Conservation (phyloP, 139 green algal species). For the Tetradesmus lagerheimii region DNA sequence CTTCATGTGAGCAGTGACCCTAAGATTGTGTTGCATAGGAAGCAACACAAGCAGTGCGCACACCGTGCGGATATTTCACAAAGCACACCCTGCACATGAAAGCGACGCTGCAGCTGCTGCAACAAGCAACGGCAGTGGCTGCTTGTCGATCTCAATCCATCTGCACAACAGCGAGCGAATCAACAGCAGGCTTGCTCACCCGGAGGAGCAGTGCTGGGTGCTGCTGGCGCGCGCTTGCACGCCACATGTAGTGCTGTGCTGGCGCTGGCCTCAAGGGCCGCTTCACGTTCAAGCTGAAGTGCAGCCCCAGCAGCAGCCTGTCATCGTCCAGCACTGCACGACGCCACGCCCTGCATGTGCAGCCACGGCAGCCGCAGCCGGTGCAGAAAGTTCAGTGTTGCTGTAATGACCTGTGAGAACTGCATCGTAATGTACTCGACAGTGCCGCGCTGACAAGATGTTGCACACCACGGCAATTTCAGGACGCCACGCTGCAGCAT, state of each 20-base stretch:
- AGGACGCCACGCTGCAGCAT: not conserved
- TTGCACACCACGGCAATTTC: not conserved
- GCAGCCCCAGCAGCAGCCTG: conserved; percentile 24
- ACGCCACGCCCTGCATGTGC: conserved; percentile 18
- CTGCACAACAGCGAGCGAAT: not conserved
- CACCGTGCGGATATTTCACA: too few species aligned
- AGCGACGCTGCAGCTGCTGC: too few species aligned
- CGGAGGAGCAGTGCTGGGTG: conserved; percentile 34
- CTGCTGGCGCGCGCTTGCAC: not conserved
- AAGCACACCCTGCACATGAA: too few species aligned
- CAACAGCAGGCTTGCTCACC: not conserved
- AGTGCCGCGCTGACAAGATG: not conserved
- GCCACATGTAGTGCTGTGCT: not conserved
- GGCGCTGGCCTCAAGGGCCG: not conserved
- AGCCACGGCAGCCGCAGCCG: not conserved
- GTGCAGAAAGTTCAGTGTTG: not conserved
- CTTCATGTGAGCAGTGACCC: too few species aligned
- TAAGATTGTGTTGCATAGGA: too few species aligned
- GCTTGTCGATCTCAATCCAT: not conserved
- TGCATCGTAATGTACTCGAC: not conserved
- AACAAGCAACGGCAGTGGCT: not conserved
- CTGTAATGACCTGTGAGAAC: not conserved
- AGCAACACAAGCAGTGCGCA: not conserved
- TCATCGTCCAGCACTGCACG: conserved; percentile 35
- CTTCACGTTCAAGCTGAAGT: not conserved